phyloP scores from a whole-genome alignment of 2,329 filamentous ascomycete genomes.

The Diaporthe sp. region DNA sequence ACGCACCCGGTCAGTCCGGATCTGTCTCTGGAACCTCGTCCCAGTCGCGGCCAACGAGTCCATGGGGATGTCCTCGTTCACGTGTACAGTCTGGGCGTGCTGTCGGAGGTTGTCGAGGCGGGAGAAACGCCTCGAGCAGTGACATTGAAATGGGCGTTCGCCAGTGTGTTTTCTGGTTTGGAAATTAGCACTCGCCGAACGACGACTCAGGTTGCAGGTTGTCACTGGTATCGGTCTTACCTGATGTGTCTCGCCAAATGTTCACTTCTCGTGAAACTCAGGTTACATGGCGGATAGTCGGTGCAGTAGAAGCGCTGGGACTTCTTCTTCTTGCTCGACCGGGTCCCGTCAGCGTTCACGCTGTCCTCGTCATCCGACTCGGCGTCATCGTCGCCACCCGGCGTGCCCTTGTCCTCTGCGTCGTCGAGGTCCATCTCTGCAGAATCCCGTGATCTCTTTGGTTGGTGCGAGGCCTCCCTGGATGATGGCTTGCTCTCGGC shows the following conservation, averaged over 20 bases:
- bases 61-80: constrained; percentile 95
- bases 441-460: constrained; percentile 72
- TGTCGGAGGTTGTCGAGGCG: constrained; percentile 95
- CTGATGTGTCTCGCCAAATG: constrained; percentile 95
- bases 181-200: neutral
- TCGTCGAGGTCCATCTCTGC: constrained; percentile 84
- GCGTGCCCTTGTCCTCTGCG: constrained; percentile 74
- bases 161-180: constrained; percentile 91
- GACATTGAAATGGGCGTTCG: constrained; percentile 95
- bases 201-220: neutral
- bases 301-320: constrained; percentile 97
- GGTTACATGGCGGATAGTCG: constrained; percentile 91
- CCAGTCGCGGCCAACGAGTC: constrained; percentile 95
- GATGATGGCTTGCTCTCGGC: constrained; percentile 61
- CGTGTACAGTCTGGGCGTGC: constrained; percentile 97
- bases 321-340: constrained; percentile 94
- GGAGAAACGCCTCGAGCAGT: constrained; percentile 93
- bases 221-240: constrained; percentile 59
- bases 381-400: constrained; percentile 61
- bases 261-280: constrained; percentile 97
- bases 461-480: constrained; percentile 72
- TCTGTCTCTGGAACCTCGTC: constrained; percentile 92
- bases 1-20: constrained; percentile 87
- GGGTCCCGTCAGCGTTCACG: constrained; percentile 73
- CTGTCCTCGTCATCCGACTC: constrained; percentile 75